Conservation (phyloP, 495 filamentous ascomycete species). For the Penicillium simplicissimum region DNA sequence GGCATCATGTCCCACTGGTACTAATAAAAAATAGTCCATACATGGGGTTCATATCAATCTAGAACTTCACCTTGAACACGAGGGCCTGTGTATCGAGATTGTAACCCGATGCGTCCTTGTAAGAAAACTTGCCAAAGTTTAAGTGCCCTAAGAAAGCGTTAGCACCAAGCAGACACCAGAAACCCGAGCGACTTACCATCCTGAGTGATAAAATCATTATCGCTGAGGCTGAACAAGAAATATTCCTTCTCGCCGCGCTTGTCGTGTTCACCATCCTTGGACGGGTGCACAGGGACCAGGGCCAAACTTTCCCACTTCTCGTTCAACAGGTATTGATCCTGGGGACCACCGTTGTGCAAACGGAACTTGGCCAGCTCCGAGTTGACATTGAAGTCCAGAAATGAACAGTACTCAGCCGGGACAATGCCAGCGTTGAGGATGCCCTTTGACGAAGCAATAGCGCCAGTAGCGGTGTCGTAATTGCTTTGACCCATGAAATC, state of each 20-base stretch:
- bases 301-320: slow-evolving; percentile 83
- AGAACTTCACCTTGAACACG: slow-evolving; percentile 68
- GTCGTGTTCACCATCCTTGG: slow-evolving; percentile 20
- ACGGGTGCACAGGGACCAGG: slow-evolving; percentile 59
- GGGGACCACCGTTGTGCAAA: slow-evolving; percentile 65
- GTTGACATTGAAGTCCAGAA: slow-evolving; percentile 74
- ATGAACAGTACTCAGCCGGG: slow-evolving; percentile 66
- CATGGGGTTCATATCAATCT: not conserved
- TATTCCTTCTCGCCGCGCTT: slow-evolving; percentile 54
- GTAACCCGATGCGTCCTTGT: slow-evolving; percentile 62
- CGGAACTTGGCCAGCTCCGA: slow-evolving; percentile 66
- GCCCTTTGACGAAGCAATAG: slow-evolving; percentile 55
- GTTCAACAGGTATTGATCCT: slow-evolving; percentile 60
- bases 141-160: slow-evolving; percentile 49
- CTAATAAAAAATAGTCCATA: not conserved
- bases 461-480: slow-evolving; percentile 53
- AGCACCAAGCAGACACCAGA: slow-evolving; percentile 4
- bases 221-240: slow-evolving; percentile 67
- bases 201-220: slow-evolving; percentile 83
- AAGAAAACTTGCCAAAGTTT: slow-evolving; percentile 61
- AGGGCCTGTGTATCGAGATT: slow-evolving; percentile 69
- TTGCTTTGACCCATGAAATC: slow-evolving; percentile 57
- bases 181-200: slow-evolving; percentile 51
- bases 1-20: not conserved
- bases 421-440: slow-evolving; percentile 57